Conservation (phyloP, 768 basidiomycete genomes). For the Sporobolomyces phaffii region DNA sequence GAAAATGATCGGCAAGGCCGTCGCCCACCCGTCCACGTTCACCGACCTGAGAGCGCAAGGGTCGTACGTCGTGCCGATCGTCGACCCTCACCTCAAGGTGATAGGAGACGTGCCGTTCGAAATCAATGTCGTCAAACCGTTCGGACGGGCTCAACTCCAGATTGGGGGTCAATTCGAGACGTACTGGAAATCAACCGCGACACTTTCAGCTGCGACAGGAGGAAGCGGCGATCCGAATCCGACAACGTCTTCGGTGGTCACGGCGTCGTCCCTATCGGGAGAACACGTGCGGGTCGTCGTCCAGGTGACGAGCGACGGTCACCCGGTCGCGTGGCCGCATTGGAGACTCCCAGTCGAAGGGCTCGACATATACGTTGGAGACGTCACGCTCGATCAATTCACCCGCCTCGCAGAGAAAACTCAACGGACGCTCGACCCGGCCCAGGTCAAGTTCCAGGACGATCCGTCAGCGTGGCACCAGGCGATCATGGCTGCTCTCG, state of each 20-base stretch:
- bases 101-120: conserved; percentile 94
- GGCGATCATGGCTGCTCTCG: conserved; percentile 49
- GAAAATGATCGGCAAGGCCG: conserved; percentile 87
- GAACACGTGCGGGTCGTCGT: conserved; percentile 77
- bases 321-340: conserved; percentile 78
- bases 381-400: conserved; percentile 78
- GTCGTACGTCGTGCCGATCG: conserved; percentile 58
- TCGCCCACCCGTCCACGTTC: conserved; percentile 73
- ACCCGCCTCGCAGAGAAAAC: conserved; percentile 55
- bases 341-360: conserved; percentile 66
- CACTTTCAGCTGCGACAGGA: conserved; percentile 36
- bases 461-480: conserved; percentile 47
- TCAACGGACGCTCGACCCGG: conserved; percentile 51
- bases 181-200: conserved; percentile 87
- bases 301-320: conserved; percentile 83
- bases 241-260: conserved; percentile 50
- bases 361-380: conserved; percentile 72
- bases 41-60: conserved; percentile 50
- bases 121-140: conserved; percentile 75
- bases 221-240: conserved; percentile 33
- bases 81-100: conserved; percentile 85
- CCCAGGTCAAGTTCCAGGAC: conserved; percentile 4
- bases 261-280: conserved; percentile 84
- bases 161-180: conserved; percentile 94
- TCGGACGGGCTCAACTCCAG: conserved; percentile 84